Evolutionary conservation across 345 rosid species (phyloP), one percentile per base, ranked within the genome.

Genomic region (Triadica sebifera): DNA sequence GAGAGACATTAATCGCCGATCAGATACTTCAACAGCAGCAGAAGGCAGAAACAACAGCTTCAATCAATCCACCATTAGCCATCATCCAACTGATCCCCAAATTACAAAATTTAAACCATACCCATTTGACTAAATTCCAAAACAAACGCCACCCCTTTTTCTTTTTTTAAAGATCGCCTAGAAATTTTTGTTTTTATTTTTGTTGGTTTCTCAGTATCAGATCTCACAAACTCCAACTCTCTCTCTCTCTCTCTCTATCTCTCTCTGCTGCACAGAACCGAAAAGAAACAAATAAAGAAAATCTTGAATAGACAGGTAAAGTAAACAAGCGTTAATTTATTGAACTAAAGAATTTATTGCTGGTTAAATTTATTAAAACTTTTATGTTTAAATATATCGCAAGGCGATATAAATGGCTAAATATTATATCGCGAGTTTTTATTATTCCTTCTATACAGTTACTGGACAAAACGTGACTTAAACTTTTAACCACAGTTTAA

Each of bases 281-380:
- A 70, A 85, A 83, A 78, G 59, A 70, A 85, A 83, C 84, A 80
- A 80, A 81, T 77, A 64, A 43, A 67, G 67, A 60, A 64, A 62
- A 75, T 78, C 83, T 59, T 60, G 51, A 62, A 64, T 53, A 12
- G 22, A 63, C 76, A 73, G 12, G 22, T 41, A 19, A 8, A 64
- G 12, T n/a, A 19, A n/a, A 20, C 4, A 8, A 38, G 56, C 22
- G 43, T 58, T 58, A 71, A 71, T 58, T 59, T 71, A 71, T 58
- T 71, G 65, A 71, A 71, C 52, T 25, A 29, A 17, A 45, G 70
- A 45, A 66, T 66, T 66, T 50, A 29, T 68, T 63, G 47, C 8
- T 41, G 3, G 45, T 66, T 49, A 15, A 67, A 10, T 22, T 65
- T 43, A 66, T 20, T 22, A 46, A 22, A 12, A 55, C 10, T 55